Conservation (phyloP, 2,329 filamentous ascomycete species). For the Rutstroemia sp. region DNA sequence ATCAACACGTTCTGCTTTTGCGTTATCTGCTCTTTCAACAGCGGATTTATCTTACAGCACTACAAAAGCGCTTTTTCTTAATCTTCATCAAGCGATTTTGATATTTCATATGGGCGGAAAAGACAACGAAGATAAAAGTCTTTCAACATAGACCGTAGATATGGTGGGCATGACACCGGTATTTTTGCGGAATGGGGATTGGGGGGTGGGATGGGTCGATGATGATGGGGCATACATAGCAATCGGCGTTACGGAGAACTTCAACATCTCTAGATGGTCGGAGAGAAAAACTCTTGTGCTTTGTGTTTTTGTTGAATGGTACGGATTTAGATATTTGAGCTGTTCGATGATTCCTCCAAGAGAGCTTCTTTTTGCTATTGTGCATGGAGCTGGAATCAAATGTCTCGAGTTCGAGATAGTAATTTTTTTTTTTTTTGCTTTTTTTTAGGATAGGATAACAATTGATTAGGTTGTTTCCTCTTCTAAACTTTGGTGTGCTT, state of each 20-base stretch:
- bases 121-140: conserved; percentile 27
- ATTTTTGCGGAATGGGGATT: conserved; percentile 3
- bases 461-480: no score
- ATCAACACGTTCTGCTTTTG: conserved; percentile 13
- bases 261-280: conserved; percentile 31
- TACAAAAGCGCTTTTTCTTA: neutral
- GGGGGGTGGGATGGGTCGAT: conserved; percentile 16
- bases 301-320: conserved; percentile 6
- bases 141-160: conserved; percentile 34
- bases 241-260: conserved; percentile 32
- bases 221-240: conserved; percentile 20
- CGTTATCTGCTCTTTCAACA: conserved; percentile 18
- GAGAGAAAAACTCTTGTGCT: conserved; percentile 8
- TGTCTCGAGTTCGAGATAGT: no score
- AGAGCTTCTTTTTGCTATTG: conserved; percentile 2
- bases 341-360: neutral
- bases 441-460: no score
- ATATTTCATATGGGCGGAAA: conserved; percentile 6
- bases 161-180: conserved; percentile 12
- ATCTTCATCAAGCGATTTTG: neutral
- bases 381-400: neutral
- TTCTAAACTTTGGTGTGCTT: no score
- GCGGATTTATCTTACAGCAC: neutral
- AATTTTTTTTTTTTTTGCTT: neutral
- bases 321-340: conserved; percentile 27